Conservation (phyloP, 2,329 filamentous ascomycete genomes). For the Podosphaera xanthii region DNA sequence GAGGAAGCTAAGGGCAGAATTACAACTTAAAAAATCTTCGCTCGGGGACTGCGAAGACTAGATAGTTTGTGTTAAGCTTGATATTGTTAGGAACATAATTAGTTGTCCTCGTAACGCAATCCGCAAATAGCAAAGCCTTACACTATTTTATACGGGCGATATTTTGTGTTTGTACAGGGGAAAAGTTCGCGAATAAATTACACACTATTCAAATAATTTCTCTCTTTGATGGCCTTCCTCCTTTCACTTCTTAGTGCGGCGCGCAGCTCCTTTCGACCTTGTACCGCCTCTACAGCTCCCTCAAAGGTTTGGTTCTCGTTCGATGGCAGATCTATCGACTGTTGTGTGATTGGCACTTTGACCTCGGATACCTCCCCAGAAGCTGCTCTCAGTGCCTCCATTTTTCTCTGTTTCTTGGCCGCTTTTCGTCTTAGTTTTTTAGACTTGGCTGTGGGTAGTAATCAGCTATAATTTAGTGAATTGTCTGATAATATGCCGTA, state of each 20-base stretch:
- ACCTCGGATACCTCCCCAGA: constrained; percentile 41
- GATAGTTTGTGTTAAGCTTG: background rate
- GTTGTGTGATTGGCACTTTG: constrained; percentile 54
- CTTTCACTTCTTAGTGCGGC: constrained; percentile 53
- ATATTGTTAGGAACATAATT: background rate
- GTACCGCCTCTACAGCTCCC: constrained; percentile 22
- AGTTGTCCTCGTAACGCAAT: too few relatives aligned
- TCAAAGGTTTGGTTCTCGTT: constrained; percentile 14
- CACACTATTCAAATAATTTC: constrained; percentile 69
- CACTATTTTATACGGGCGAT: too few relatives aligned
- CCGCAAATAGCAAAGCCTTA: too few relatives aligned
- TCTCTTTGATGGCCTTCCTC: constrained; percentile 58
- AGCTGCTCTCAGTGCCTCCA: constrained; percentile 36
- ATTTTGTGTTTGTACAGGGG: too few relatives aligned
- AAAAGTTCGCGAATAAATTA: constrained; percentile 2
- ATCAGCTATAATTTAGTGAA: background rate
- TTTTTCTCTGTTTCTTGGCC: constrained; percentile 34
- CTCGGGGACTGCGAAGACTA: constrained; percentile 16
- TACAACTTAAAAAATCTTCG: constrained; percentile 27
- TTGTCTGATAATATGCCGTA: constrained; percentile 15
- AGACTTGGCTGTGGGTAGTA: constrained; percentile 41
- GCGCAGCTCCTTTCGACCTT: constrained; percentile 37
- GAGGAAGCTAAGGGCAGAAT: constrained; percentile 26
- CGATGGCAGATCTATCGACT: constrained; percentile 49
- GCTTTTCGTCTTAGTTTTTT: constrained; percentile 58